Evolutionary conservation across 257 asterid genomes (phyloP), one percentile per base, ranked within the genome.

Genomic region (Linaria vulgaris): DNA sequence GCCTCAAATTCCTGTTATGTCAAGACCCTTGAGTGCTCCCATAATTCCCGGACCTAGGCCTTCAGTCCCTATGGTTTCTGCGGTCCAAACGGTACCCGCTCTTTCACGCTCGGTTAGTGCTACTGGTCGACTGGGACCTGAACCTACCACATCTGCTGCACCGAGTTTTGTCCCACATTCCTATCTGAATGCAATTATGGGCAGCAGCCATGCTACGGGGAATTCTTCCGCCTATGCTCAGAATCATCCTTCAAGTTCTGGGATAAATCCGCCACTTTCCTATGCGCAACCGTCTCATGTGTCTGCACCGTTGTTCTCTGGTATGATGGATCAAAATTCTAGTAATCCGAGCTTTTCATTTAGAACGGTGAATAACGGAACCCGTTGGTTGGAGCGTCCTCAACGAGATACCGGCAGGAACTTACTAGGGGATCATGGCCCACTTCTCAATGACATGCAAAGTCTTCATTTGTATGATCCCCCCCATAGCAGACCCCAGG

Each of bases 21-120:
- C 96, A 15, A 87, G 97, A 78, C 96, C 99, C 15, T 74, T 80
- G 71, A 92, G 96, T 69, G 89, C 91, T 69, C 96, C 97, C 70
- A 45, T 82, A 53, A 60, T 76, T n/a, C 86, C 86, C 16, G 83
- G 76, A 9, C 76, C 83, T 41, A 72, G 81, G 72, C 83, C 90
- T 30, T 65, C 83, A 63, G 70, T 82, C 46, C 74, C 86, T 12
- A 71, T 74, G 69, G 82, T 74, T 57, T 73, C 91, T 38, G 43
- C 71, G 83, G 81, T 78, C 72, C 91, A 80, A 38, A 68, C 91
- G 0, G 51, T 83, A 17, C 94, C 95, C 0, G 22, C 67, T 22
- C 73, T 85, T 46, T 78, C 96, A 14, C 96, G 96, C 21, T 89
- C 97, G 0, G 88, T 61, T 47, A 89, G 97, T 59, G 84, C 87